These are phyloP conservation scores for Vitis hybrid DNA, from an alignment of 177 flowering plant genomes.

Conservation along the genomic window DNA sequence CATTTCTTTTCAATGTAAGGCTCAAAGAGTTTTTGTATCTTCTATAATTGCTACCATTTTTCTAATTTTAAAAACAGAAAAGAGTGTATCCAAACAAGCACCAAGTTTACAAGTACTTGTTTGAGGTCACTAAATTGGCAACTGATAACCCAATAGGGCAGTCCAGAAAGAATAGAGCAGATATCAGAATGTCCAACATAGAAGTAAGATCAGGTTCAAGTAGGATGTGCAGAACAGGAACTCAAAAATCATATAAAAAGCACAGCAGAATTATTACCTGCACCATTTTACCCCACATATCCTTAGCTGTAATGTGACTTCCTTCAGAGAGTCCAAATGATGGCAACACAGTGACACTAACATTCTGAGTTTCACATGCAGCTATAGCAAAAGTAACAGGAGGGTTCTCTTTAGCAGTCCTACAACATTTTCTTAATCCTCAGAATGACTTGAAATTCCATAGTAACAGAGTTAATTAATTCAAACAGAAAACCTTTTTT, in stretches of 20 bases:
- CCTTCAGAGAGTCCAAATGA: conserved; percentile 83
- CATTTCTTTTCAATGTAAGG: too few species aligned
- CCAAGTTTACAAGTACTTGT: too few species aligned
- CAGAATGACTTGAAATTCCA: not conserved
- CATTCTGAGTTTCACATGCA: conserved; percentile 98
- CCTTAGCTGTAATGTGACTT: conserved; percentile 72
- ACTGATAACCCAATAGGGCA: not conserved
- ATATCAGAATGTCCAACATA: not conserved
- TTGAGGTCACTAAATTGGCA: not conserved
- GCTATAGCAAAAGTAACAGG: conserved; percentile 98
- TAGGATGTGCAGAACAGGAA: not conserved
- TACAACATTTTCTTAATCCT: conserved; percentile 33
- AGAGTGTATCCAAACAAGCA: too few species aligned
- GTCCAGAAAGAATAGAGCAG: not conserved
- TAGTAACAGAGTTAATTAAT: too few species aligned
- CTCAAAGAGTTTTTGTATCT: too few species aligned
- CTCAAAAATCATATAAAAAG: not conserved
- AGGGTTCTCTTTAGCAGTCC: conserved; percentile 91
- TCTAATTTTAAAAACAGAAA: too few species aligned
- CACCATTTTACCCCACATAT: conserved; percentile 84
- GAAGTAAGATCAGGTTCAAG: not conserved
- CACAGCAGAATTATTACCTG: conserved; percentile 45
- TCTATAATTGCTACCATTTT: too few species aligned
- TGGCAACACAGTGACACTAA: conserved; percentile 88
- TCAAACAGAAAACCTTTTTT: too few species aligned